Conservation (phyloP, 176 grass and related monocot genomes). For the Tuctoria greenei region DNA sequence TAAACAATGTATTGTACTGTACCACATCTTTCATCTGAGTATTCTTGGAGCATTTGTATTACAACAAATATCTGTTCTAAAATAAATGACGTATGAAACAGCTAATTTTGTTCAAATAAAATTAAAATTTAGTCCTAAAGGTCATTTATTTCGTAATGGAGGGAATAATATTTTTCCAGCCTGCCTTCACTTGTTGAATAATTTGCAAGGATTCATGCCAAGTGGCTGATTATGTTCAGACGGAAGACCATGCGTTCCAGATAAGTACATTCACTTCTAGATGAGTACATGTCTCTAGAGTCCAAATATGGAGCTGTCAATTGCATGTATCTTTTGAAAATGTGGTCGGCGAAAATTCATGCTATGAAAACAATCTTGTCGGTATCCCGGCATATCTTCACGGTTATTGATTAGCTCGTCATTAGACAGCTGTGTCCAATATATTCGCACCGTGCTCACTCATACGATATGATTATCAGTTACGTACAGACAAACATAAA, state of each 20-base stretch:
- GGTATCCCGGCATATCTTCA: neutral
- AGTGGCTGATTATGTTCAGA: neutral
- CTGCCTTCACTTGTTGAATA: too few species aligned
- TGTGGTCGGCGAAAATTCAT: neutral
- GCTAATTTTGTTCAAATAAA: too few species aligned
- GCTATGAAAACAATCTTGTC: neutral
- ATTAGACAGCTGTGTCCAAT: too few species aligned
- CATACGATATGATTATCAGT: too few species aligned
- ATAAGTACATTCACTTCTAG: neutral
- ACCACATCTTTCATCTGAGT: neutral
- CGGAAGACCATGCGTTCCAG: neutral
- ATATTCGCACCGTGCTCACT: too few species aligned
- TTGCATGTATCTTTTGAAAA: neutral
- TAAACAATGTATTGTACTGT: neutral
- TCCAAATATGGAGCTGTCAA: neutral
- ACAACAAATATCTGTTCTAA: too few species aligned
- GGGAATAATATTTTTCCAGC: too few species aligned
- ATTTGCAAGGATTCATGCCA: neutral
- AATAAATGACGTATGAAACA: too few species aligned
- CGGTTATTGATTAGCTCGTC: too few species aligned
- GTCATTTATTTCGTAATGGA: too few species aligned
- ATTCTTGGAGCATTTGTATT: neutral
- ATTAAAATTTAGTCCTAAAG: too few species aligned
- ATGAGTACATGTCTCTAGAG: neutral
- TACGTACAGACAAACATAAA: too few species aligned